These are phyloP conservation scores for Hanseniaspora occidentalis DNA, from an alignment of 805 yeast genomes.

Conservation along the genomic window DNA sequence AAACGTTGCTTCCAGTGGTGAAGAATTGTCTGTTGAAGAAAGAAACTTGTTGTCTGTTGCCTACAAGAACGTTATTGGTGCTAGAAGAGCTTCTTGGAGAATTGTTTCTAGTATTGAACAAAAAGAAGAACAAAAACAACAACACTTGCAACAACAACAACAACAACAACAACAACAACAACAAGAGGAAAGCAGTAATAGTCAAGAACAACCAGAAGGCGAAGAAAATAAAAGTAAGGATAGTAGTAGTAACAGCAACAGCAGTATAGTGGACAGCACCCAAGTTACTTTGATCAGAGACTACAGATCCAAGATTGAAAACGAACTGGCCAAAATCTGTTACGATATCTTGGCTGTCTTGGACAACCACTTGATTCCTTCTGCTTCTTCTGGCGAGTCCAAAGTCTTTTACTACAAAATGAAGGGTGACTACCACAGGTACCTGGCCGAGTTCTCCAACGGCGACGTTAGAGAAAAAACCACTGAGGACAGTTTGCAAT, in stretches of 20 bases:
- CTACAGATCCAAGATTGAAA: conserved; percentile 89
- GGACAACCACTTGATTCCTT: conserved; percentile 79
- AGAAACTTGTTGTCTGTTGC: conserved; percentile 96
- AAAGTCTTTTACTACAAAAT: conserved; percentile 97
- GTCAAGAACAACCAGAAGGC: background rate
- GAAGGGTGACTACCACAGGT: conserved; percentile 99
- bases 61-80: conserved; percentile 96
- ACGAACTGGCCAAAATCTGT: conserved; percentile 84
- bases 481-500: conserved; percentile 84
- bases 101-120: conserved; percentile 96
- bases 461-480: conserved; percentile 87
- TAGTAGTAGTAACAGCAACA: background rate
- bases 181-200: background rate
- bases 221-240: too few relatives aligned
- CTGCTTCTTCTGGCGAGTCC: conserved; percentile 94
- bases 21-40: conserved; percentile 93
- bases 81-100: conserved; percentile 99
- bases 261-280: conserved; percentile 31
- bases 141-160: conserved; percentile 20
- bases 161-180: background rate
- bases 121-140: conserved; percentile 94
- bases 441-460: conserved; percentile 91
- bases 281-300: conserved; percentile 86
- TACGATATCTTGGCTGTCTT: conserved; percentile 85
- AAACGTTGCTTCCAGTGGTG: conserved; percentile 90